Evolutionary conservation across 2,329 filamentous ascomycete species (phyloP).

Genomic region (Tolypocladium paradoxum): DNA sequence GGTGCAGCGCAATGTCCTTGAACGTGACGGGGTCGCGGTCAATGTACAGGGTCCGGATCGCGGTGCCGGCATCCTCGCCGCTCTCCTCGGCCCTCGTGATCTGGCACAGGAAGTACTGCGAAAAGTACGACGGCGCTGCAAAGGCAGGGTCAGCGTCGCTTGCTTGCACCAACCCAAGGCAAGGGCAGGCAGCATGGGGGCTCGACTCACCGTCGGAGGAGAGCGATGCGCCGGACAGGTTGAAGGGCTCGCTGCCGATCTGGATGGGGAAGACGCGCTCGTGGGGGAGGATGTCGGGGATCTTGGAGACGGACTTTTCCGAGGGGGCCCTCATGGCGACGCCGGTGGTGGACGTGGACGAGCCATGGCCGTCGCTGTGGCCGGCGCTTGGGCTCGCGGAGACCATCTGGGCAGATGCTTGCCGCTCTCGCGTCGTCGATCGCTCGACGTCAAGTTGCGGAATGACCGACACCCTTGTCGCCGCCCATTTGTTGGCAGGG

Average conservation of each 20-base stretch:
- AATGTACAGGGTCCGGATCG: slow-evolving; percentile 79
- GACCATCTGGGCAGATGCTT: slow-evolving; percentile 10
- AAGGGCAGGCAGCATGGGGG: background rate
- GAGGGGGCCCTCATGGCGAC: slow-evolving; percentile 8
- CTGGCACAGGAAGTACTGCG: slow-evolving; percentile 83
- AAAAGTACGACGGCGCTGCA: slow-evolving; percentile 88
- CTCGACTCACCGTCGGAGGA: slow-evolving; percentile 62
- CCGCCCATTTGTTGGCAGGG: no score
- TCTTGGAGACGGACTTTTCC: slow-evolving; percentile 30
- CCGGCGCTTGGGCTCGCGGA: slow-evolving; percentile 16
- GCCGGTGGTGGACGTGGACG: slow-evolving; percentile 8
- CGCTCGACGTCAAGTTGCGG: no score
- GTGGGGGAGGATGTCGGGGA: slow-evolving; percentile 51
- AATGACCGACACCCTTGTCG: no score
- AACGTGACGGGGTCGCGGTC: slow-evolving; percentile 88
- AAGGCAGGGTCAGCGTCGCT: slow-evolving; percentile 3
- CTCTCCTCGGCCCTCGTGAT: slow-evolving; percentile 52
- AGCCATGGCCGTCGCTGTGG: slow-evolving; percentile 13
- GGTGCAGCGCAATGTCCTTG: slow-evolving; percentile 75
- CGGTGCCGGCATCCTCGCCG: slow-evolving; percentile 36
- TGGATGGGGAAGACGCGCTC: slow-evolving; percentile 67
- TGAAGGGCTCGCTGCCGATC: slow-evolving; percentile 61
- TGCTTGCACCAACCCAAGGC: background rate
- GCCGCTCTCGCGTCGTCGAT: background rate
- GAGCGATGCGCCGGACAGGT: slow-evolving; percentile 61